Conservation (phyloP, 1,284 basidiomycete species). For the Chalciporus sp. region DNA sequence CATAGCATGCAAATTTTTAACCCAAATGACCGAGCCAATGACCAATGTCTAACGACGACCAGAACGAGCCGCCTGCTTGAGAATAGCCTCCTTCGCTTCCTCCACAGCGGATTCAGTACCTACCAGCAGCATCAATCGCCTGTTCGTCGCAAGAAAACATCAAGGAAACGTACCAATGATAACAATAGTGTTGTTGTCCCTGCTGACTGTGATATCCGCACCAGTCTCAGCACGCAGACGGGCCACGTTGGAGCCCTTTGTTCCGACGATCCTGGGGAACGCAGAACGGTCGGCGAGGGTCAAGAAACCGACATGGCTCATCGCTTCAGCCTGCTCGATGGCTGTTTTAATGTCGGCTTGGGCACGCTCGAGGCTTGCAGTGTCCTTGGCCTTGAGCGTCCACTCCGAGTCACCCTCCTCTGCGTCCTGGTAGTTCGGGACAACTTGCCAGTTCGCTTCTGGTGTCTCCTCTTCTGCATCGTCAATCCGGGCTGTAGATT, state of each 20-base stretch:
- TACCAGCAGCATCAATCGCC: slow-evolving; percentile 31
- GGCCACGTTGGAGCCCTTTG: slow-evolving; percentile 85
- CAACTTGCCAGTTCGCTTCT: slow-evolving; percentile 74
- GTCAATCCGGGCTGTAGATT: slow-evolving; percentile 78
- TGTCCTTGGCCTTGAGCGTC: slow-evolving; percentile 81
- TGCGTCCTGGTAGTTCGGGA: slow-evolving; percentile 73
- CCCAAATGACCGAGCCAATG: background rate
- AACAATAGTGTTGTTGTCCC: slow-evolving; percentile 82
- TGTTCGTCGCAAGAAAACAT: background rate
- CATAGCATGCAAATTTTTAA: slow-evolving; percentile 30
- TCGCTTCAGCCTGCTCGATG: slow-evolving; percentile 73
- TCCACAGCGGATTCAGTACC: slow-evolving; percentile 71
- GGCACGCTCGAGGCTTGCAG: slow-evolving; percentile 74
- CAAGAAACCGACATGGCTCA: slow-evolving; percentile 77
- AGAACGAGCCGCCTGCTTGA: slow-evolving; percentile 61
- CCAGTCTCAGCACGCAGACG: slow-evolving; percentile 85
- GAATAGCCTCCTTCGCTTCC: slow-evolving; percentile 80
- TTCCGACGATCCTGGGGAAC: slow-evolving; percentile 87
- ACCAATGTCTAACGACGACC: slow-evolving; percentile 42
- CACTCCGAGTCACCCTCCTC: slow-evolving; percentile 84
- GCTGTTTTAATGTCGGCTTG: slow-evolving; percentile 68
- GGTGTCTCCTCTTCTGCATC: slow-evolving; percentile 56
- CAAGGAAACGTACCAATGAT: slow-evolving; percentile 67
- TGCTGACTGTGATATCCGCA: slow-evolving; percentile 86
- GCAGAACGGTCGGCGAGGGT: slow-evolving; percentile 72